phyloP scores from a whole-genome alignment of 345 rosid species.

The Syzygium oleosum region DNA sequence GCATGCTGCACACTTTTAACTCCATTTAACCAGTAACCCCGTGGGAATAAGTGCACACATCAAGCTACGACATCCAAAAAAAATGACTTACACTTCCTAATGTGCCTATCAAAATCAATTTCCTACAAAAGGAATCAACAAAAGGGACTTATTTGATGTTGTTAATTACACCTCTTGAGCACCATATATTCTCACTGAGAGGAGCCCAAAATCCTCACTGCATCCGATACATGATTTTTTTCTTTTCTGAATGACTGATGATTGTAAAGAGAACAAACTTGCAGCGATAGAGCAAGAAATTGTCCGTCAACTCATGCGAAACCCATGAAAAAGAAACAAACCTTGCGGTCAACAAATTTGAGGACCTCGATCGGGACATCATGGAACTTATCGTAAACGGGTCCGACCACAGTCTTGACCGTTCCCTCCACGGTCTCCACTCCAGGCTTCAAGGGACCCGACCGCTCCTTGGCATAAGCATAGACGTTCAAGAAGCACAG shows the following conservation, averaged over 20 bases:
- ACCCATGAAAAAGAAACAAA: not conserved
- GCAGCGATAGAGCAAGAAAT: not conserved
- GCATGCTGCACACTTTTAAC: not conserved
- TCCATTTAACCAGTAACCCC: not conserved
- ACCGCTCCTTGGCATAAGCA: constrained; percentile 58
- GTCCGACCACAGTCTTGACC: constrained; percentile 65
- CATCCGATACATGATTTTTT: no score
- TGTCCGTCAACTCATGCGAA: no score
- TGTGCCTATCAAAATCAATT: no score
- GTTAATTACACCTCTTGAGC: not conserved
- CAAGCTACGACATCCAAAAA: no score
- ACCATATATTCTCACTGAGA: not conserved
- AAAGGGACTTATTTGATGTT: not conserved
- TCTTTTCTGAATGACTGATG: not conserved
- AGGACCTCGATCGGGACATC: constrained; percentile 59
- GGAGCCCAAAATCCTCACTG: no score
- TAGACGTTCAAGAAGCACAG: constrained; percentile 51
- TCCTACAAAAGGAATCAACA: no score
- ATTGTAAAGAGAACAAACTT: not conserved
- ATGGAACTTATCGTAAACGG: constrained; percentile 61
- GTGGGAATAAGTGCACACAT: not conserved
- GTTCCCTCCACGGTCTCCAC: constrained; percentile 82
- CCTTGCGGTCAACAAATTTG: constrained; percentile 79
- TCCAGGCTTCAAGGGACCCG: constrained; percentile 76
- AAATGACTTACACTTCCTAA: no score